Conservation (phyloP, 768 basidiomycete genomes). For the Suillus spraguei region DNA sequence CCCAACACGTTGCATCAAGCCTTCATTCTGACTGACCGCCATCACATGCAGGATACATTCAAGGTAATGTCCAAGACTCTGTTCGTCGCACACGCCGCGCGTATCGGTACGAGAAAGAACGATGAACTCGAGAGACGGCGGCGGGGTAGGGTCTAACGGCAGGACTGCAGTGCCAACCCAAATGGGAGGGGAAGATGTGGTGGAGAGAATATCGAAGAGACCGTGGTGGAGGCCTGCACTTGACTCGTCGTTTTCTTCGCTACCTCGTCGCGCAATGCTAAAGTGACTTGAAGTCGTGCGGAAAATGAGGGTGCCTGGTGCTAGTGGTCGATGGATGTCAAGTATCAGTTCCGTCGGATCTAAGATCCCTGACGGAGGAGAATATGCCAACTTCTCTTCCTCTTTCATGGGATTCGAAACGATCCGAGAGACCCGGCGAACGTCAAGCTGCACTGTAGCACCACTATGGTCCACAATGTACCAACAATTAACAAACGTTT, state of each 20-base stretch:
- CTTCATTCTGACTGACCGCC: conserved; percentile 17
- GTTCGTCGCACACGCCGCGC: conserved; percentile 14
- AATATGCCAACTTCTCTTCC: neutral
- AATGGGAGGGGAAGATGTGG: neutral
- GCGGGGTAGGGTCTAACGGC: neutral
- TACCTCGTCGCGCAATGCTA: neutral
- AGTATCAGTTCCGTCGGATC: neutral
- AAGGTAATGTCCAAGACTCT: conserved; percentile 2
- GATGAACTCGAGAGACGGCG: conserved; percentile 19
- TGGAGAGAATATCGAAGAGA: conserved; percentile 1
- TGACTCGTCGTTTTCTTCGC: neutral
- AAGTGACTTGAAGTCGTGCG: neutral
- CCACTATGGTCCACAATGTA: conserved; percentile 19
- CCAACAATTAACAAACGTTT: conserved; percentile 24
- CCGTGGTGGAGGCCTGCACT: neutral
- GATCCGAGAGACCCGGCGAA: neutral
- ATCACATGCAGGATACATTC: conserved; percentile 26
- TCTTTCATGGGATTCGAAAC: conserved; percentile 2
- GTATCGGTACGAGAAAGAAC: conserved; percentile 19
- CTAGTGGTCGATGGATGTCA: neutral
- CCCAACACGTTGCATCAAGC: conserved; percentile 23
- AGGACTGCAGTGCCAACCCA: conserved; percentile 3
- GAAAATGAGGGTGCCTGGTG: conserved; percentile 4
- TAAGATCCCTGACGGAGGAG: neutral
- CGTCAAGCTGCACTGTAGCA: conserved; percentile 18